Conservation (phyloP, 352 stramenopile genomes). For the Globisporangium emineosum region DNA sequence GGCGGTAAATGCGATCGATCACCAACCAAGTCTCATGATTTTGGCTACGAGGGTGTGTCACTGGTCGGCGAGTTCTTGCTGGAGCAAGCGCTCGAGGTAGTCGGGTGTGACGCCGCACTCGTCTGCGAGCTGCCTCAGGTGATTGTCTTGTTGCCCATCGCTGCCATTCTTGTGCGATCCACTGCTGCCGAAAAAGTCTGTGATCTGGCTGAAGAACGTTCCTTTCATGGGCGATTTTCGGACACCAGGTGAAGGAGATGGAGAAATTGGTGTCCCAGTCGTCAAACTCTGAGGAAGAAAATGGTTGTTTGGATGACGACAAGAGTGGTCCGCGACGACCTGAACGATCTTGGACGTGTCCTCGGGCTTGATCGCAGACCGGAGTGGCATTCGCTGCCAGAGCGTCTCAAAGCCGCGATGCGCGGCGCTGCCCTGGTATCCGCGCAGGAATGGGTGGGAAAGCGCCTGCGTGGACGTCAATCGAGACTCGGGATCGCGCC, state of each 20-base stretch:
- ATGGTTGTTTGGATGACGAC: constrained; percentile 16
- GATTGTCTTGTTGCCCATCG: neutral
- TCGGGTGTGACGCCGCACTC: constrained; percentile 19
- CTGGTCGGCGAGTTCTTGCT: constrained; percentile 9
- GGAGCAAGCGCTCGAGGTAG: constrained; percentile 15
- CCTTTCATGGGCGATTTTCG: constrained; percentile 6
- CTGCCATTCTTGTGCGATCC: neutral
- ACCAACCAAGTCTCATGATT: neutral
- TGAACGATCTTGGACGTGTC: constrained; percentile 13
- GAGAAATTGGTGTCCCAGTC: neutral
- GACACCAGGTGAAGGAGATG: neutral
- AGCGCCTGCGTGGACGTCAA: constrained; percentile 86
- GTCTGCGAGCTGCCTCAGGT: constrained; percentile 13
- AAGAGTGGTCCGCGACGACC: constrained; percentile 20
- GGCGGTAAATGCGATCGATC: constrained; percentile 5
- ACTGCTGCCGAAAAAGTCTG: constrained; percentile 13
- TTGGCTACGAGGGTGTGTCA: neutral
- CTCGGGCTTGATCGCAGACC: constrained; percentile 9
- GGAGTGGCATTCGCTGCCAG: constrained; percentile 42
- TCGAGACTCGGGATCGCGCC: constrained; percentile 77
- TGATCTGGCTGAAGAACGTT: constrained; percentile 17
- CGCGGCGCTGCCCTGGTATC: constrained; percentile 32
- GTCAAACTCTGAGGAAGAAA: neutral
- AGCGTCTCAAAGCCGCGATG: constrained; percentile 32
- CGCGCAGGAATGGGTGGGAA: constrained; percentile 84